A percentile compares a stretch with the other conserved stretches of the same genome.
These are phyloP conservation scores for Cercospora sp. DNA, from an alignment of 2,329 filamentous ascomycete genomes.

Conservation along the genomic window DNA sequence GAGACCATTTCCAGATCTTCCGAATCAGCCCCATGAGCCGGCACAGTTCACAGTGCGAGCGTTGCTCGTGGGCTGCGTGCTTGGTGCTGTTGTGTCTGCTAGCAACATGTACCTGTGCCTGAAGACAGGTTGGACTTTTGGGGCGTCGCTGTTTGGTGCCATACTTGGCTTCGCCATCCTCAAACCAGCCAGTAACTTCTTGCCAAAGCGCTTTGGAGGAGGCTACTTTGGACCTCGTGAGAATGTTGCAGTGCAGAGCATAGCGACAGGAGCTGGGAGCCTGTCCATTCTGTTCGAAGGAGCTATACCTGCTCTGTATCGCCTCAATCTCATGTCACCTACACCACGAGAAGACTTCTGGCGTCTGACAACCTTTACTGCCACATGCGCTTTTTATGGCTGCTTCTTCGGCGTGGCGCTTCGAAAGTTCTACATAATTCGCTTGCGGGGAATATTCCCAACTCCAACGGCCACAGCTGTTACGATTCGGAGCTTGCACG, in stretches of 20 bases:
- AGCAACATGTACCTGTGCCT: conserved; percentile 62
- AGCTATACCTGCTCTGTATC: conserved; percentile 61
- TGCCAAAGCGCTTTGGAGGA: conserved; percentile 45
- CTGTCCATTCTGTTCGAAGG: conserved; percentile 59
- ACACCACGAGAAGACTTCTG: conserved; percentile 57
- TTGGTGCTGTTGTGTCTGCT: conserved; percentile 60
- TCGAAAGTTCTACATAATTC: conserved; percentile 66
- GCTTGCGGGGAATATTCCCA: conserved; percentile 60
- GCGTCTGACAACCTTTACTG: conserved; percentile 59
- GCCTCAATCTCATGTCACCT: conserved; percentile 52
- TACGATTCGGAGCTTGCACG: conserved; percentile 63
- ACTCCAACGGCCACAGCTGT: conserved; percentile 60
- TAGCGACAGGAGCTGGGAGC: conserved; percentile 60
- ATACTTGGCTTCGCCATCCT: conserved; percentile 58
- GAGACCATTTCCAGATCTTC: conserved; percentile 15
- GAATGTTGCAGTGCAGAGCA: conserved; percentile 50
- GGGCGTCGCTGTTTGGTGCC: conserved; percentile 40
- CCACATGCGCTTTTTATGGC: conserved; percentile 63
- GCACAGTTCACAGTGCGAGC: conserved; percentile 53
- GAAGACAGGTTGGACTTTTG: conserved; percentile 47
- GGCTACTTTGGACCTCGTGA: conserved; percentile 60
- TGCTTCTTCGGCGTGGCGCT: conserved; percentile 63
- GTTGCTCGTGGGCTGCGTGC: conserved; percentile 54
- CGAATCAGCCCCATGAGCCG: conserved; percentile 15
- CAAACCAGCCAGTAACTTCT: conserved; percentile 30